Percentiles rank a stretch among this genome's conserved stretches.
These are phyloP conservation scores for Cercospora brassicicola DNA, from an alignment of 2,329 filamentous ascomycete genomes.

Conservation along the genomic window DNA sequence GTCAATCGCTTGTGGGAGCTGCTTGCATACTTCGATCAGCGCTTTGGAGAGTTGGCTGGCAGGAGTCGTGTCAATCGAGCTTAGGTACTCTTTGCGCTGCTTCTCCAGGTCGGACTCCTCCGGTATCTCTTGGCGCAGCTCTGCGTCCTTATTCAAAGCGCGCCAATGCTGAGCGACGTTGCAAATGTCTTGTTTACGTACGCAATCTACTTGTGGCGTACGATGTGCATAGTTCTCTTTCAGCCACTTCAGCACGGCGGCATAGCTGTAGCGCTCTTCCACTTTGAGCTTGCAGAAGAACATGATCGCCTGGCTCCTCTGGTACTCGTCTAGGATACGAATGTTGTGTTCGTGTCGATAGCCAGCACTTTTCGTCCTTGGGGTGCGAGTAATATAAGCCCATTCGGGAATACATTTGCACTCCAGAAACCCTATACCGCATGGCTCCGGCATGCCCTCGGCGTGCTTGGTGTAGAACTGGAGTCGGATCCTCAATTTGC, in stretches of 20 bases:
- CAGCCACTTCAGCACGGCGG: constrained; percentile 26
- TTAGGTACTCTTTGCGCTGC: constrained; percentile 20
- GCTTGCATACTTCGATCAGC: constrained; percentile 27
- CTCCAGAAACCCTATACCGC: constrained; percentile 23
- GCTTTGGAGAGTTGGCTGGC: constrained; percentile 21
- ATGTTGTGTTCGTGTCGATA: constrained; percentile 26
- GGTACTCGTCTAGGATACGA: constrained; percentile 27
- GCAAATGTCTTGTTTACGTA: constrained; percentile 26
- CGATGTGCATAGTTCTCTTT: constrained; percentile 22
- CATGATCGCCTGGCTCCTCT: constrained; percentile 27
- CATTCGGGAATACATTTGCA: constrained; percentile 32
- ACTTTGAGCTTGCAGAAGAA: constrained; percentile 28
- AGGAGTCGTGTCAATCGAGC: constrained; percentile 23
- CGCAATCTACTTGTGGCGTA: constrained; percentile 22
- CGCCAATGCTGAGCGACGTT: constrained; percentile 28
- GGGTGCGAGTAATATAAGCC: constrained; percentile 22
- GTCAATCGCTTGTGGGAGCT: constrained; percentile 23
- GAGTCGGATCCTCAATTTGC: constrained; percentile 24
- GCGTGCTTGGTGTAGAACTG: constrained; percentile 28
- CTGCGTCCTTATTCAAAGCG: constrained; percentile 23
- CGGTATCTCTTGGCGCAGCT: constrained; percentile 21
- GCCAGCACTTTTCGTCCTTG: constrained; percentile 2
- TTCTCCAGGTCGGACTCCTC: constrained; percentile 22
- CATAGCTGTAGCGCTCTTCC: constrained; percentile 27
- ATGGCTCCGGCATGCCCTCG: constrained; percentile 7